A percentile compares a stretch with the other conserved stretches of the same genome.
Conservation (phyloP, 371 early-diverging fungal genomes). For the Syncephalastrum sp. region DNA sequence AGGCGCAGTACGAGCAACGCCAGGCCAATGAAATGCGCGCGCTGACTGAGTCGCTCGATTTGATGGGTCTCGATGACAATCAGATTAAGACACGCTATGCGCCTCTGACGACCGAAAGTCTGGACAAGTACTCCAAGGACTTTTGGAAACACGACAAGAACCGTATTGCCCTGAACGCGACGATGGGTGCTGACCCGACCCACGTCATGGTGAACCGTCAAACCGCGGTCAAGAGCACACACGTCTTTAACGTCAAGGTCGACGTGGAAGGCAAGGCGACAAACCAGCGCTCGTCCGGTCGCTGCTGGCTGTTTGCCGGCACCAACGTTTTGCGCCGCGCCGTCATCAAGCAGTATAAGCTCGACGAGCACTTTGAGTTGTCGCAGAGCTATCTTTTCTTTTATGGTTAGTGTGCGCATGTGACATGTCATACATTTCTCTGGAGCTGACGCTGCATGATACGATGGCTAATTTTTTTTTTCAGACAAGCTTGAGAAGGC, state of each 20-base stretch:
- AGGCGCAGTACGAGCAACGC: too few relatives aligned
- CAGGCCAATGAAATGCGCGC: too few relatives aligned
- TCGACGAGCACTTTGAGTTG: constrained; percentile 75
- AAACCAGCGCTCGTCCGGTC: constrained; percentile 77
- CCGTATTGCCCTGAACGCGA: constrained; percentile 63
- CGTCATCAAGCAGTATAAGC: constrained; percentile 54
- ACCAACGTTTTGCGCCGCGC: constrained; percentile 41
- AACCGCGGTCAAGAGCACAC: constrained; percentile 38
- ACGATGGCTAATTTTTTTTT: not conserved
- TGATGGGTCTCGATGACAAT: constrained; percentile 19
- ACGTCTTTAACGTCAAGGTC: constrained; percentile 63
- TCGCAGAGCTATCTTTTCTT: constrained; percentile 81
- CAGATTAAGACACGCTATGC: constrained; percentile 24
- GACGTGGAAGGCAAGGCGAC: constrained; percentile 65
- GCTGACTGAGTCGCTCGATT: constrained; percentile 13
- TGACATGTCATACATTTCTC: not conserved
- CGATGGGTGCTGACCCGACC: constrained; percentile 55
- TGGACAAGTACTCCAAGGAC: constrained; percentile 36
- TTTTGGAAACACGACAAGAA: constrained; percentile 70
- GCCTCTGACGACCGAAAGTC: constrained; percentile 23
- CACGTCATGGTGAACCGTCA: constrained; percentile 60
- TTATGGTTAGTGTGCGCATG: constrained; percentile 54
- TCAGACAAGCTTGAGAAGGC: constrained; percentile 75
- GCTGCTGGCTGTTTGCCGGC: constrained; percentile 87
- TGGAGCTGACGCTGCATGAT: not conserved